Evolutionary conservation across 2,329 filamentous ascomycete species (phyloP).

Genomic region (Phaeosphaeria sp.): DNA sequence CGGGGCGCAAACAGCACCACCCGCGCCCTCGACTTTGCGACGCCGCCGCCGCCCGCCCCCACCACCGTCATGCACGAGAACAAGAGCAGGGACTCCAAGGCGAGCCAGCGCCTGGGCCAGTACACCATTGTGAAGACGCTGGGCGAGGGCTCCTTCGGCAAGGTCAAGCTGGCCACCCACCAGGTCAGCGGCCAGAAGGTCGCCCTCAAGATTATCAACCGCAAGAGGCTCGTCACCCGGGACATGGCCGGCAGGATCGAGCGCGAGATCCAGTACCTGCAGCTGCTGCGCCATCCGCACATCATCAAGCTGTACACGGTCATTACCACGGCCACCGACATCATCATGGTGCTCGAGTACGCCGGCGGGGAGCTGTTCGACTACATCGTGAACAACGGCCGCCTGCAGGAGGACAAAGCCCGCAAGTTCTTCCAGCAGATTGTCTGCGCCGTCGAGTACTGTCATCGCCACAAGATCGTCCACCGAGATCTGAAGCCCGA

Average conservation of each 20-base stretch:
- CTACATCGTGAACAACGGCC: constrained; percentile 93
- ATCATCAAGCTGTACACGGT: constrained; percentile 99
- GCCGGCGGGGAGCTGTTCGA: constrained; percentile 96
- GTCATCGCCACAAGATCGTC: constrained; percentile 97
- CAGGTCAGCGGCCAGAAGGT: constrained; percentile 93
- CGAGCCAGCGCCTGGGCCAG: constrained; percentile 85
- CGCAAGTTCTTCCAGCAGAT: constrained; percentile 99
- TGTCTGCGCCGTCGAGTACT: constrained; percentile 98
- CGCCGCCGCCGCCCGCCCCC: constrained; percentile 31
- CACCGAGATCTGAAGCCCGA: constrained; percentile 97
- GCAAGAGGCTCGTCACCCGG: constrained; percentile 93
- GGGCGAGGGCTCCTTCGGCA: constrained; percentile 96
- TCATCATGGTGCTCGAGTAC: constrained; percentile 99
- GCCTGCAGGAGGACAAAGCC: constrained; percentile 90
- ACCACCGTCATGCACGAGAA: constrained; percentile 36
- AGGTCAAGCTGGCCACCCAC: constrained; percentile 96
- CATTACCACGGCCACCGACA: constrained; percentile 91
- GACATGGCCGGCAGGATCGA: constrained; percentile 99
- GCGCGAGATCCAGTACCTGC: constrained; percentile 96
- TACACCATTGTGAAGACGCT: constrained; percentile 91
- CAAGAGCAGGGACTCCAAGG: constrained; percentile 62
- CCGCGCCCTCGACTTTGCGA: constrained; percentile 44
- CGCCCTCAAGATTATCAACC: constrained; percentile 95
- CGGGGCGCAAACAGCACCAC: constrained; percentile 50
- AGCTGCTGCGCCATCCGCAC: constrained; percentile 92